Evolutionary conservation across 2,329 filamentous ascomycete species (phyloP).

Genomic region (Helotiales sp.): DNA sequence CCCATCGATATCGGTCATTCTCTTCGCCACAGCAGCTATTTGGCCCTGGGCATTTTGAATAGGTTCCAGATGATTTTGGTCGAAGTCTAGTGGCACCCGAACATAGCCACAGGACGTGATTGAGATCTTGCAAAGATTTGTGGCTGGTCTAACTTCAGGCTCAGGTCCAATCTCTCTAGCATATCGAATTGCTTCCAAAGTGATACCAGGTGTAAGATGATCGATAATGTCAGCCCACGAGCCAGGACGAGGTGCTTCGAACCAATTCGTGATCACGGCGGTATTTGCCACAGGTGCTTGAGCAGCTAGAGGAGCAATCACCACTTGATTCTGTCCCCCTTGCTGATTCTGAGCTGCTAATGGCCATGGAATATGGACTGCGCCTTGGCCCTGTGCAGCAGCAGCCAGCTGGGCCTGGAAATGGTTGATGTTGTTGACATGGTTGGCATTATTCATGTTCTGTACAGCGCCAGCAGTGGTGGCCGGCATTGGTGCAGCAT

Average conservation of each 20-base stretch:
- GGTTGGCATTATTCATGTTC: conserved; percentile 1
- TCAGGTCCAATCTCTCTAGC: conserved; percentile 35
- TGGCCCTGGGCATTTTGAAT: conserved; percentile 4
- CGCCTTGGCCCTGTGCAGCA: no score
- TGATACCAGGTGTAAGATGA: conserved; percentile 47
- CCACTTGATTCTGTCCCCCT: neutral
- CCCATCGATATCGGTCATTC: conserved; percentile 26
- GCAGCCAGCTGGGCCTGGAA: no score
- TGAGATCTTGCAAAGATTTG: conserved; percentile 23
- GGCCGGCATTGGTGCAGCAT: conserved; percentile 19
- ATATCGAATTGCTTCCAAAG: conserved; percentile 42
- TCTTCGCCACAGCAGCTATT: conserved; percentile 22
- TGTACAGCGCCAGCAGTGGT: conserved; percentile 10
- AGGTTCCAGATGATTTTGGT: conserved; percentile 27
- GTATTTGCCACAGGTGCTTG: conserved; percentile 3
- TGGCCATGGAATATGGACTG: no score
- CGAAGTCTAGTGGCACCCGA: conserved; percentile 32
- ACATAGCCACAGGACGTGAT: conserved; percentile 36
- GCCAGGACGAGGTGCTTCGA: conserved; percentile 40
- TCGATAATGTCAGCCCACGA: conserved; percentile 53
- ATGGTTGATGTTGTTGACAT: neutral
- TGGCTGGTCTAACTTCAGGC: conserved; percentile 21
- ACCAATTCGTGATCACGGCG: conserved; percentile 28
- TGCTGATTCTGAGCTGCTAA: no score
- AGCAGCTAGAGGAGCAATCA: neutral